Percentiles rank a stretch among this genome's conserved stretches.
Evolutionary conservation across 257 asterid genomes (phyloP).

Genomic region (Dorcoceras hygrometricum): DNA sequence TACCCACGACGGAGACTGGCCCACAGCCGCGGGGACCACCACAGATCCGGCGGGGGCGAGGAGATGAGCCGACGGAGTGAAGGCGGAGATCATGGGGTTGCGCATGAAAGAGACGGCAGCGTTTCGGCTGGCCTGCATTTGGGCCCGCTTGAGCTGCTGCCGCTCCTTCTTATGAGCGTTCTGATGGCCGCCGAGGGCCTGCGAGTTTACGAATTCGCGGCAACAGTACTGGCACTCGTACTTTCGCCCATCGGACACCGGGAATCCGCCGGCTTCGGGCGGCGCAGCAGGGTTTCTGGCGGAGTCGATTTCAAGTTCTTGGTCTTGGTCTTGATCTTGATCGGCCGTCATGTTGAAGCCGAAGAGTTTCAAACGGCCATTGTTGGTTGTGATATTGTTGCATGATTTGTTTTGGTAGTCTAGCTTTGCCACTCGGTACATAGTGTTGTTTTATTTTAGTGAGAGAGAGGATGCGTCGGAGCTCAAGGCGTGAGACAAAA

Average conservation of each 20-base stretch:
- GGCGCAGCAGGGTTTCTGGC: conserved; percentile 39
- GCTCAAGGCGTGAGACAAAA: not conserved
- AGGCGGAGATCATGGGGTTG: conserved; percentile 84
- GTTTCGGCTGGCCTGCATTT: conserved; percentile 78
- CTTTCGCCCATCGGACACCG: conserved; percentile 67
- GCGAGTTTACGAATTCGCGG: conserved; percentile 91
- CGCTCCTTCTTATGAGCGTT: conserved; percentile 95
- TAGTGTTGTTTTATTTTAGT: not conserved
- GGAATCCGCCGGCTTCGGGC: conserved; percentile 41
- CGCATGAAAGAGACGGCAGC: conserved; percentile 91
- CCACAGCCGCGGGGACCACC: conserved; percentile 26
- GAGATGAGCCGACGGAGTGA: conserved; percentile 79
- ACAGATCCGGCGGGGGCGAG: conserved; percentile 52
- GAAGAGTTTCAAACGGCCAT: conserved; percentile 65
- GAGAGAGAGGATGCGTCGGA: not conserved
- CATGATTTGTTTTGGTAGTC: conserved; percentile 52
- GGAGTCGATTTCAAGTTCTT: conserved; percentile 47
- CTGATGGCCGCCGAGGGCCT: conserved; percentile 96
- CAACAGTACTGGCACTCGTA: conserved; percentile 96
- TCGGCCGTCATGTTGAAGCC: conserved; percentile 77
- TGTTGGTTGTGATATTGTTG: conserved; percentile 17
- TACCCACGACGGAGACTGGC: conserved; percentile 56
- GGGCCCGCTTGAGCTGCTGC: conserved; percentile 87
- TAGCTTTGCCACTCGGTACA: conserved; percentile 47
- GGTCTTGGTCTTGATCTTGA: conserved; percentile 38